A percentile compares a stretch with the other conserved stretches of the same genome.
These are phyloP conservation scores for Talaromyces pinophilus DNA, from an alignment of 2,329 filamentous ascomycete species.

Conservation along the genomic window DNA sequence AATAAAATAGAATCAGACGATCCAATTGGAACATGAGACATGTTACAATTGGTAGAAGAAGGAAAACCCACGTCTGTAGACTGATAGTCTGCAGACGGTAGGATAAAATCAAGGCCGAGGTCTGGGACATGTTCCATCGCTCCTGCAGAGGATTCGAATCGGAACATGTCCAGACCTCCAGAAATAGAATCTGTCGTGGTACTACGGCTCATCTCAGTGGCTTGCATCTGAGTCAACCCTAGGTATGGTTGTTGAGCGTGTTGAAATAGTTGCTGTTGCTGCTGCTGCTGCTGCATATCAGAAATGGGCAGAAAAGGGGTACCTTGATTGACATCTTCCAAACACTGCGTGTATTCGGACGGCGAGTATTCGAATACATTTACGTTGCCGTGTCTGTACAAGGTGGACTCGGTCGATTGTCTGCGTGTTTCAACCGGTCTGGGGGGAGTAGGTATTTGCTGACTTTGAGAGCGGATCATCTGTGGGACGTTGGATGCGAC, in stretches of 20 bases:
- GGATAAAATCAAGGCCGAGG: constrained; percentile 34
- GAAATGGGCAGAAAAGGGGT: constrained; percentile 29
- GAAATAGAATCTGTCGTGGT: constrained; percentile 49
- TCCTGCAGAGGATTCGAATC: constrained; percentile 43
- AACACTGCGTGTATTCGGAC: constrained; percentile 43
- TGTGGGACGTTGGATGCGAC: constrained; percentile 21
- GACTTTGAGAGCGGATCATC: constrained; percentile 44
- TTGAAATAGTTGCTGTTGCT: constrained; percentile 30
- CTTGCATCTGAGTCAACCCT: constrained; percentile 28
- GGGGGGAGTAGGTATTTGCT: constrained; percentile 38
- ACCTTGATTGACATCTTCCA: constrained; percentile 34
- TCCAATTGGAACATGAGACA: constrained; percentile 35
- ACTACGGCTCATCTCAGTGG: constrained; percentile 49
- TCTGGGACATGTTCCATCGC: constrained; percentile 37
- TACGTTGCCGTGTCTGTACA: constrained; percentile 36
- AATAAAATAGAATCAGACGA: constrained; percentile 37
- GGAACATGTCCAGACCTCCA: constrained; percentile 47
- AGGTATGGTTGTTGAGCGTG: constrained; percentile 15
- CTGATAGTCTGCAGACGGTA: constrained; percentile 28
- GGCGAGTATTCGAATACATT: constrained; percentile 47
- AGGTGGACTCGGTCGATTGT: constrained; percentile 35
- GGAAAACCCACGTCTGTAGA: constrained; percentile 34
- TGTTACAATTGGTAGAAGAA: constrained; percentile 30
- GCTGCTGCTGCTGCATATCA: constrained; percentile 23
- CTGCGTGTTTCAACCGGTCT: constrained; percentile 31